Evolutionary conservation across 805 yeast genomes (phyloP), one percentile per base, ranked within the genome.

Genomic region (Kazachstania taianensis): DNA sequence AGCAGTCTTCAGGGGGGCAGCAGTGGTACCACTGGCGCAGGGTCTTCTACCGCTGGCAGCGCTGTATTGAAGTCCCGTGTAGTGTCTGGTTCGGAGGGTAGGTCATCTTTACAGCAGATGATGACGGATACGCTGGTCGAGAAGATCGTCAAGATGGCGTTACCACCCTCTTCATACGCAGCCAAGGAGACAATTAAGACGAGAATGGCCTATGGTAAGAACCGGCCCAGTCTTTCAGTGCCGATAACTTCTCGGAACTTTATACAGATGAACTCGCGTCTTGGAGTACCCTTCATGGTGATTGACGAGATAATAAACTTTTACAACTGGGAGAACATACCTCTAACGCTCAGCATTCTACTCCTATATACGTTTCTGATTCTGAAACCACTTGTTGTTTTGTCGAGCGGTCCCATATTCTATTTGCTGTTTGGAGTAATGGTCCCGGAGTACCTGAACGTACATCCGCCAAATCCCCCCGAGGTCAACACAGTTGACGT

Each of bases 111-210:
- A 30, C 63, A 49, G 38, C 63, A 55, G 49, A 45, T 53, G 40
- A 50, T 81, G 50, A 67, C 82, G 0, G 94, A 84, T 45, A 78
- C 77, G 37, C 57, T 84, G 37, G 70, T 84, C 44, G 94, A 85
- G 48, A 71, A 76, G 49, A 62, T 83, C 33, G 59, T 84, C 6
- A 64, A 75, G 16, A 73, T 82, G 77, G 80, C 86, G 1, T 62
- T 83, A 18, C 92, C 94, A 0, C 68, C 81, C 0, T 61, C 73
- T 0, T 65, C 73, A 3, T 69, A 70, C 14, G 57, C 66, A 15
- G 66, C 66, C 16, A 50, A 49, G 6, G 66, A 66, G 14, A 61
- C 65, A 4, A 55, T 78, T 16, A 65, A 70, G 32, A 67, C 66
- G 12, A 59, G 94, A 36, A 62, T 75, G n/a, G 71, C 65, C 31